Percentiles rank a stretch among this genome's conserved stretches.
These are phyloP conservation scores for Lyophyllum decastes DNA, from an alignment of 768 basidiomycete genomes.

Conservation along the genomic window DNA sequence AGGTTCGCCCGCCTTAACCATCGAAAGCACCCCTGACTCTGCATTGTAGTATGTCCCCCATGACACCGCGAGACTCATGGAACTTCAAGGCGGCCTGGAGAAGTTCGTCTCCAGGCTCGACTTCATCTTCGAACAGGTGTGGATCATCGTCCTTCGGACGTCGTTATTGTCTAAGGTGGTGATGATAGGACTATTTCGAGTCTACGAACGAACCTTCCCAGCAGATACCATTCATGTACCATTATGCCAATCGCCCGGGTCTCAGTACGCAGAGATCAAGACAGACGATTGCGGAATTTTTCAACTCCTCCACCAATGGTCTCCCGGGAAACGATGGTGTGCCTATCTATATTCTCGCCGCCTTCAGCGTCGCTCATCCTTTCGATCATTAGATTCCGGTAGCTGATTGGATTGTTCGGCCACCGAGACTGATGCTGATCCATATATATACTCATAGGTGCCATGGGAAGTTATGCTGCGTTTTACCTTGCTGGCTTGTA, in stretches of 20 bases:
- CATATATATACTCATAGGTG: conserved; percentile 33
- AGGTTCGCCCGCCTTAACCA: conserved; percentile 8
- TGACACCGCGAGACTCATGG: conserved; percentile 61
- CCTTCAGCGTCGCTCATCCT: conserved; percentile 22
- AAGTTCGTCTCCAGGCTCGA: conserved; percentile 57
- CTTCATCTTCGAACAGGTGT: conserved; percentile 57
- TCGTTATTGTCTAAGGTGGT: not conserved
- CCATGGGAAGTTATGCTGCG: conserved; percentile 62
- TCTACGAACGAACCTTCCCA: conserved; percentile 52
- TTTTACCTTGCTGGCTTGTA: conserved; percentile 65
- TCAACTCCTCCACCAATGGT: conserved; percentile 56
- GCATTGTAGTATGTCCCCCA: conserved; percentile 59
- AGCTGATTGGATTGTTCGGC: not conserved
- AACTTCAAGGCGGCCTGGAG: conserved; percentile 58
- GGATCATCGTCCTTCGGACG: not conserved
- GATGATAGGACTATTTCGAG: conserved; percentile 49
- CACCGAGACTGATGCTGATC: not conserved
- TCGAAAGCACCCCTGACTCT: not conserved
- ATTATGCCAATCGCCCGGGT: conserved; percentile 63
- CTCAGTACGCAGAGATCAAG: conserved; percentile 57
- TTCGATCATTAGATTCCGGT: conserved; percentile 23
- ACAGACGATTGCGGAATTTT: conserved; percentile 54
- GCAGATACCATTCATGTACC: conserved; percentile 72
- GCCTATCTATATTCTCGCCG: conserved; percentile 12
- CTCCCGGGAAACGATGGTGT: conserved; percentile 68